Evolutionary conservation across 225 moss, liverwort and hornwort species (phyloP).

Genomic region (Sphagnum contortum): DNA sequence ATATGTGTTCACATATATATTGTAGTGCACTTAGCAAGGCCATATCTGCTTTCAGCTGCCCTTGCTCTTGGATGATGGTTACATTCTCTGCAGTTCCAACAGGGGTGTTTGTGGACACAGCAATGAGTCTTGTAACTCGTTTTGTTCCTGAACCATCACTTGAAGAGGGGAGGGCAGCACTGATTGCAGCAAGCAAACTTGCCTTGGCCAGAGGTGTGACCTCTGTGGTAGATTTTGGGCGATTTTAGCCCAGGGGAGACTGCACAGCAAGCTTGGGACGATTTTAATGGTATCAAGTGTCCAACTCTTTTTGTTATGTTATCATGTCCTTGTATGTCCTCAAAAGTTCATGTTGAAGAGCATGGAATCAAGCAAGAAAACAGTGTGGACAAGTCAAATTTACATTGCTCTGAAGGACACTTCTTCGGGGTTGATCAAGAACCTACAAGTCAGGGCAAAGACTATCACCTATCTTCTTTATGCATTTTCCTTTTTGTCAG

Average conservation of each 20-base stretch:
- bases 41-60: too few species aligned
- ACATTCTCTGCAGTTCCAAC: slow-evolving; percentile 46
- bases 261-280: slow-evolving; percentile 61
- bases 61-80: too few species aligned
- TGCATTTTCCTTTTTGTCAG: slow-evolving; percentile 20
- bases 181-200: slow-evolving; percentile 55
- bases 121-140: slow-evolving; percentile 41
- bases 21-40: too few species aligned
- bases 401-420: too few species aligned
- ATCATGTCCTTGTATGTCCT: background rate
- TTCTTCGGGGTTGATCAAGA: too few species aligned
- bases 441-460: too few species aligned
- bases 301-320: slow-evolving; percentile 2
- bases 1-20: too few species aligned
- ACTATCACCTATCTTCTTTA: too few species aligned
- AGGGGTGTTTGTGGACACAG: slow-evolving; percentile 55
- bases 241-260: slow-evolving; percentile 38
- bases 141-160: slow-evolving; percentile 46
- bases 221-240: slow-evolving; percentile 82
- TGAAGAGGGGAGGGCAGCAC: slow-evolving; percentile 59
- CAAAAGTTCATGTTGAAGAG: too few species aligned
- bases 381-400: too few species aligned
- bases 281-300: slow-evolving; percentile 41
- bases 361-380: too few species aligned
- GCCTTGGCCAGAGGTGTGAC: slow-evolving; percentile 79